Percentiles rank a stretch among this genome's conserved stretches.
Conservation (phyloP, 2,329 filamentous ascomycete genomes). For the Aspergillus fumigatiaffinis region DNA sequence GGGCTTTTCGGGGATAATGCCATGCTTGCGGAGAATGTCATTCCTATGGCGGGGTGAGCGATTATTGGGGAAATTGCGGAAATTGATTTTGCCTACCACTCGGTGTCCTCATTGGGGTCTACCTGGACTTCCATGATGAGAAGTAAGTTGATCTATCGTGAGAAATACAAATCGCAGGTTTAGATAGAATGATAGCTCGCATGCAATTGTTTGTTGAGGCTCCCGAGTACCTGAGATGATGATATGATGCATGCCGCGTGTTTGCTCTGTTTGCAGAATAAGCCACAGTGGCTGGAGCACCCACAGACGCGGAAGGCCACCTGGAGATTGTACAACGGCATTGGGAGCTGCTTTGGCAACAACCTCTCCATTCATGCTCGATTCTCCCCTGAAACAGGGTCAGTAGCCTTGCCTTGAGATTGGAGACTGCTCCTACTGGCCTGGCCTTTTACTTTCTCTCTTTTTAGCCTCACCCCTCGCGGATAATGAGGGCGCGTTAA, state of each 20-base stretch:
- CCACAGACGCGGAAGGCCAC: constrained; percentile 39
- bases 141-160: constrained; percentile 20
- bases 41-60: constrained; percentile 62
- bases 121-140: constrained; percentile 69
- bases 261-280: constrained; percentile 37
- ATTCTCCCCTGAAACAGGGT: constrained; percentile 2
- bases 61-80: constrained; percentile 8
- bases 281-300: constrained; percentile 22
- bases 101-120: constrained; percentile 93
- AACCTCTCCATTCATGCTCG: constrained; percentile 10
- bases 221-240: background rate
- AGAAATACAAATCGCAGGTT: constrained; percentile 1
- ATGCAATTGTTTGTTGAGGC: constrained; percentile 6
- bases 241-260: constrained; percentile 29
- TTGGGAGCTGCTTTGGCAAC: constrained; percentile 15
- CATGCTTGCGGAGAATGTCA: constrained; percentile 94
- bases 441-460: constrained; percentile 1
- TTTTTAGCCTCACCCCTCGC: constrained; percentile 1
- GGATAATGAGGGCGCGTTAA: constrained; percentile 33
- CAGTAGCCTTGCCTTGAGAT: background rate
- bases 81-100: constrained; percentile 63
- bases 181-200: constrained; percentile 2
- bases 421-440: constrained; percentile 10
- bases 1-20: constrained; percentile 95
- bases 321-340: constrained; percentile 27